A percentile compares a stretch with the other conserved stretches of the same genome.
Conservation (phyloP, 2,329 filamentous ascomycete genomes). For the Byssothecium circinans region DNA sequence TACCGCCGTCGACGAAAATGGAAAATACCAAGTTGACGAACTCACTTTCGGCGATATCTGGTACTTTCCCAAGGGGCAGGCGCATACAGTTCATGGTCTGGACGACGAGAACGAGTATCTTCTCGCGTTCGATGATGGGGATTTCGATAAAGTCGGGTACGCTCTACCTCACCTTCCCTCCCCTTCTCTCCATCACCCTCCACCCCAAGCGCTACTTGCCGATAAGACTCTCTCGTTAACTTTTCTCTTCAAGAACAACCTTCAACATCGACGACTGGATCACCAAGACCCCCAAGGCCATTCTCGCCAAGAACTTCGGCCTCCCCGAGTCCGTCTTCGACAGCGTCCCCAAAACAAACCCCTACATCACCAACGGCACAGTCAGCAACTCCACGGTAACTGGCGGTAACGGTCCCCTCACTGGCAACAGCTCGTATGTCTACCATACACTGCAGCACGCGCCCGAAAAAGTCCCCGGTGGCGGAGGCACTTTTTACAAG, state of each 20-base stretch:
- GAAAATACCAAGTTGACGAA: slow-evolving; percentile 57
- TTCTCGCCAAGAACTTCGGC: slow-evolving; percentile 71
- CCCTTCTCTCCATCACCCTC: background rate
- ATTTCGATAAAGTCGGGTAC: slow-evolving; percentile 65
- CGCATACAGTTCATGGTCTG: slow-evolving; percentile 66
- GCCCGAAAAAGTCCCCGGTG: slow-evolving; percentile 60
- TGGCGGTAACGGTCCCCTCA: slow-evolving; percentile 53
- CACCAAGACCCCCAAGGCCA: slow-evolving; percentile 62
- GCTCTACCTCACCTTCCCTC: slow-evolving; percentile 11
- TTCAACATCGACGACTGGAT: slow-evolving; percentile 75
- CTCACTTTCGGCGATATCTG: slow-evolving; percentile 66
- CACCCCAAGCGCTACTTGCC: background rate
- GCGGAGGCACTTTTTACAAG: slow-evolving; percentile 64
- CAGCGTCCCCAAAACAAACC: slow-evolving; percentile 58
- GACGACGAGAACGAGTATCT: slow-evolving; percentile 69
- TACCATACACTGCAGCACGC: slow-evolving; percentile 61
- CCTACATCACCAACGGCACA: slow-evolving; percentile 64
- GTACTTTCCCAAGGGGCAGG: slow-evolving; percentile 68
- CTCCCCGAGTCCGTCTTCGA: slow-evolving; percentile 63
- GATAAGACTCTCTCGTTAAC: background rate
- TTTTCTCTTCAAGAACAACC: slow-evolving; percentile 54
- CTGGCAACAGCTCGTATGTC: slow-evolving; percentile 63
- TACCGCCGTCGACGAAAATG: slow-evolving; percentile 64
- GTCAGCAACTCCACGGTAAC: slow-evolving; percentile 52
- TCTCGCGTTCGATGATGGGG: slow-evolving; percentile 66